phyloP scores from a whole-genome alignment of 306 rosid species.

The Vigna angularis region DNA sequence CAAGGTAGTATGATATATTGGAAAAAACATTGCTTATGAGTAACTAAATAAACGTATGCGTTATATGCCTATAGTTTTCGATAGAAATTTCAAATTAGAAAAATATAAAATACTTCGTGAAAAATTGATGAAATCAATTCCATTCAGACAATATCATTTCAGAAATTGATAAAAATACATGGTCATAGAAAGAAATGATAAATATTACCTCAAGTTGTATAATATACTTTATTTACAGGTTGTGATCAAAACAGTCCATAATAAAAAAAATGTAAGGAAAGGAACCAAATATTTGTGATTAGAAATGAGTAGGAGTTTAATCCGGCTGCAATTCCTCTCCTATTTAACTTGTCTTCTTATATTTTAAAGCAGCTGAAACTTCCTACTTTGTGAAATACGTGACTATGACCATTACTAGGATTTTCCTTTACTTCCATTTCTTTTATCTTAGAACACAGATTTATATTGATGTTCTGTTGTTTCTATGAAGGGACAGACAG shows the following conservation, averaged over 20 bases:
- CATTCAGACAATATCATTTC: not conserved
- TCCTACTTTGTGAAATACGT: not conserved
- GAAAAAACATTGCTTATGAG: not conserved
- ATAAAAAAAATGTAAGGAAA: not conserved
- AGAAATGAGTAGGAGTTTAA: slow-evolving; percentile 3
- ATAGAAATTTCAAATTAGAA: not conserved
- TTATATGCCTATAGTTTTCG: not conserved
- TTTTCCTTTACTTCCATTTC: slow-evolving; percentile 2
- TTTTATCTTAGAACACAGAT: slow-evolving; percentile 20
- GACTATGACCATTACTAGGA: not conserved
- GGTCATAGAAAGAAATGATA: not conserved
- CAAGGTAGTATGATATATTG: slow-evolving; percentile 57
- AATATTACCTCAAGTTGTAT: not conserved
- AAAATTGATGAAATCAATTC: not conserved
- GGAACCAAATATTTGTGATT: not conserved
- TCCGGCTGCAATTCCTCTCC: not conserved
- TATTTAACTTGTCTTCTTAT: not conserved
- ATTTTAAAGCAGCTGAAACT: slow-evolving; percentile 15
- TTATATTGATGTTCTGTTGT: slow-evolving; percentile 20
- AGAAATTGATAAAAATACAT: not conserved
- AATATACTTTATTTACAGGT: not conserved
- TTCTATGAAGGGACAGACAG: slow-evolving; percentile 51
- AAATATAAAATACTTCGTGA: not conserved
- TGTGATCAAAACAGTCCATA: not conserved
- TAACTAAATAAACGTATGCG: slow-evolving; percentile 20